Evolutionary conservation across 768 basidiomycete genomes (phyloP).

Genomic region (Amanita thiersii): DNA sequence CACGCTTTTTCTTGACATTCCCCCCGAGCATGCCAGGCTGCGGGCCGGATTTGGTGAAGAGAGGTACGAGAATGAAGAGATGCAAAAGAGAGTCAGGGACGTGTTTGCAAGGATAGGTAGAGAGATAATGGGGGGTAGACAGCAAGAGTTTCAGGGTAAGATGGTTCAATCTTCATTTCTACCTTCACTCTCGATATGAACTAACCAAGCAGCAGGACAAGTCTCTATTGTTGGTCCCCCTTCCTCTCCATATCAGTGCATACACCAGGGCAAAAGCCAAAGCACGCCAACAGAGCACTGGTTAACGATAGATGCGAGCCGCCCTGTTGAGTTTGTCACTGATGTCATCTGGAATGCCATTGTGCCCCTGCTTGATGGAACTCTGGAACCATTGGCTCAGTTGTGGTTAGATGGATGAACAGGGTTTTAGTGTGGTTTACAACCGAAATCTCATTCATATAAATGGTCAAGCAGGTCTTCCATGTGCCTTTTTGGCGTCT

Average conservation of each 20-base stretch:
- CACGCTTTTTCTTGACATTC: conserved; percentile 78
- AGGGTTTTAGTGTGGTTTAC: too few relatives aligned
- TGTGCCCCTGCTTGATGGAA: conserved; percentile 2
- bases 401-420: conserved; percentile 3
- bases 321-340: conserved; percentile 1
- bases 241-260: too few relatives aligned
- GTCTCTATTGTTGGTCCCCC: too few relatives aligned
- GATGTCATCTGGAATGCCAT: conserved; percentile 7
- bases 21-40: conserved; percentile 54
- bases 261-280: too few relatives aligned
- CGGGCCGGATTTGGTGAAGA: conserved; percentile 84
- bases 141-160: neutral
- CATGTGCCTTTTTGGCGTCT: too few relatives aligned
- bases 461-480: too few relatives aligned
- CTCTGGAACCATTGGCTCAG: conserved; percentile 1
- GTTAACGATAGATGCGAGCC: conserved; percentile 8
- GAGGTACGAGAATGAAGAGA: conserved; percentile 75
- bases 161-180: too few relatives aligned
- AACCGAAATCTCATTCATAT: too few relatives aligned
- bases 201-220: too few relatives aligned
- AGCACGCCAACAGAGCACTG: too few relatives aligned
- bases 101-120: conserved; percentile 50
- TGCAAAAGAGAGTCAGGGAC: conserved; percentile 58
- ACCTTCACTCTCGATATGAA: too few relatives aligned
- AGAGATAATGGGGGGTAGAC: conserved; percentile 30